A percentile compares a stretch with the other conserved stretches of the same genome.
Conservation (phyloP, 352 stramenopile species). For the Phytophthora sansomeana region DNA sequence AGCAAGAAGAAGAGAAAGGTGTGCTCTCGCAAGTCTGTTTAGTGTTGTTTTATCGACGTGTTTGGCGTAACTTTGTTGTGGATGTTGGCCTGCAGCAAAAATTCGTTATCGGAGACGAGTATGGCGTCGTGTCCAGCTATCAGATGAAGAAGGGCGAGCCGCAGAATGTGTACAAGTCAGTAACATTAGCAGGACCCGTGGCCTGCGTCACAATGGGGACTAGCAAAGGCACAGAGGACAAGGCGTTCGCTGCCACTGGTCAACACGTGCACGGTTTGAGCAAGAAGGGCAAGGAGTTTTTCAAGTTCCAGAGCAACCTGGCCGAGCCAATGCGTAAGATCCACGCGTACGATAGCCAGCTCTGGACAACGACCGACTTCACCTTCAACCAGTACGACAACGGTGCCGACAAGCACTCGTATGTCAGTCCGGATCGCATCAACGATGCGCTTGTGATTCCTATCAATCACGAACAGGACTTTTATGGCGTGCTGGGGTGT, state of each 20-base stretch:
- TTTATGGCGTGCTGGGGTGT: slow-evolving; percentile 71
- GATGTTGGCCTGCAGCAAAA: slow-evolving; percentile 70
- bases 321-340: slow-evolving; percentile 83
- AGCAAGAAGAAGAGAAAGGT: slow-evolving; percentile 92
- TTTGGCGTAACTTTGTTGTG: not conserved
- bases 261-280: slow-evolving; percentile 79
- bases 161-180: slow-evolving; percentile 76
- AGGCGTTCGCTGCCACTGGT: slow-evolving; percentile 71
- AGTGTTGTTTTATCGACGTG: not conserved
- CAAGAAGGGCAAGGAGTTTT: slow-evolving; percentile 90
- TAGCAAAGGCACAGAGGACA: slow-evolving; percentile 78
- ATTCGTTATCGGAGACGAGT: slow-evolving; percentile 86
- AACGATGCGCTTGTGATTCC: slow-evolving; percentile 75
- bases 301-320: slow-evolving; percentile 89
- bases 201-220: slow-evolving; percentile 77
- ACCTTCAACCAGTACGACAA: slow-evolving; percentile 89
- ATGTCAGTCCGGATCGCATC: slow-evolving; percentile 83
- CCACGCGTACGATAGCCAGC: slow-evolving; percentile 66
- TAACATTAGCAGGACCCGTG: slow-evolving; percentile 60
- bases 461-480: slow-evolving; percentile 68
- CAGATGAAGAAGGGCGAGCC: slow-evolving; percentile 89
- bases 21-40: not conserved
- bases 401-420: slow-evolving; percentile 78
- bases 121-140: slow-evolving; percentile 81
- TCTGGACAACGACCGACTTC: slow-evolving; percentile 82